Conservation (phyloP, 306 rosid species). For the Vigna reflexopilosa region DNA sequence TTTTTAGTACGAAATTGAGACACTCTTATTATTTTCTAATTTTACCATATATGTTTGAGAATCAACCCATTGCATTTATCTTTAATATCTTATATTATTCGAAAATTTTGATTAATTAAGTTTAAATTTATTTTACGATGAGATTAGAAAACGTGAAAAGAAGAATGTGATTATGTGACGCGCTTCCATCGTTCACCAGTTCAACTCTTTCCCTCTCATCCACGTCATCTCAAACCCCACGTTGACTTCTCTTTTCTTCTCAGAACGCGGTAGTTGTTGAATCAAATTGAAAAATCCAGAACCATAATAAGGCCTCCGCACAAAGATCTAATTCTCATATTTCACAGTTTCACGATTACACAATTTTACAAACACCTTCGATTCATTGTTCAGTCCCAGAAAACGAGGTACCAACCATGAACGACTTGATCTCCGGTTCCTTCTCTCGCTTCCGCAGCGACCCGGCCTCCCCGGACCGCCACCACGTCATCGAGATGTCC, state of each 20-base stretch:
- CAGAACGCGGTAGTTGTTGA: neutral
- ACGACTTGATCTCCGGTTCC: constrained; percentile 79
- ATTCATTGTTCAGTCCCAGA: neutral
- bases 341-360: too few relatives aligned
- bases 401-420: constrained; percentile 49
- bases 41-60: neutral
- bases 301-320: neutral
- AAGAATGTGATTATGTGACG: neutral
- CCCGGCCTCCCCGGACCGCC: constrained; percentile 57
- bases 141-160: too few relatives aligned
- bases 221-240: neutral
- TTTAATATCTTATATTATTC: too few relatives aligned
- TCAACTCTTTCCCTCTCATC: constrained; percentile 1
- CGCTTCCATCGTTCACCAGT: neutral
- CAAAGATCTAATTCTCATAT: too few relatives aligned
- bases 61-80: too few relatives aligned
- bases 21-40: neutral
- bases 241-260: constrained; percentile 26
- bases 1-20: neutral
- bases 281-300: neutral
- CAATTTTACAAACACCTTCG: neutral
- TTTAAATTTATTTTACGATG: too few relatives aligned
- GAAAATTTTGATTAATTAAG: too few relatives aligned
- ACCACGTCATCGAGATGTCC: constrained; percentile 80
- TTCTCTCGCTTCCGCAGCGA: constrained; percentile 77